Conservation (phyloP, 495 filamentous ascomycete genomes). For the Evansstolkia leycettana region DNA sequence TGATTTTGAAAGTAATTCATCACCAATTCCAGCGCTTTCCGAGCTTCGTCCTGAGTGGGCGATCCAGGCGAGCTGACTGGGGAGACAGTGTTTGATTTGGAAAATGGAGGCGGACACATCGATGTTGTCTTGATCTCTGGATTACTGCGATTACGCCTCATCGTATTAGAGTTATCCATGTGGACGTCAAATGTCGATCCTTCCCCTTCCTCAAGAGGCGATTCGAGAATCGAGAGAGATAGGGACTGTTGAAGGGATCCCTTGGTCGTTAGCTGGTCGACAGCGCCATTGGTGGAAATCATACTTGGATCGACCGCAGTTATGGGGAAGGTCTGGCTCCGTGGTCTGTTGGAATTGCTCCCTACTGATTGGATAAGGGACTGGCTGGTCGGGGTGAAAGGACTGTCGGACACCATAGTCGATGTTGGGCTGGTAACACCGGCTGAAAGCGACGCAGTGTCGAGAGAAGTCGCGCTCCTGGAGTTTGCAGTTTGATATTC, state of each 20-base stretch:
- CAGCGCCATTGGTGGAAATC: constrained; percentile 48
- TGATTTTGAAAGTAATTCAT: constrained; percentile 75
- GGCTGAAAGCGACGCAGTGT: constrained; percentile 52
- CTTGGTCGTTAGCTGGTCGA: constrained; percentile 56
- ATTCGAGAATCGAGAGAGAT: constrained; percentile 55
- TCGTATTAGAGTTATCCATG: constrained; percentile 19
- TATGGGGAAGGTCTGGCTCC: constrained; percentile 86
- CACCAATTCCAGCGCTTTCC: constrained; percentile 71
- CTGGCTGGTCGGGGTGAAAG: constrained; percentile 57
- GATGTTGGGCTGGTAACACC: constrained; percentile 76
- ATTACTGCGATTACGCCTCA: constrained; percentile 34
- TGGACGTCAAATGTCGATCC: constrained; percentile 7
- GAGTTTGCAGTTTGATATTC: constrained; percentile 46
- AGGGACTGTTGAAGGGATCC: constrained; percentile 37
- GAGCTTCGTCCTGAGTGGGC: constrained; percentile 83
- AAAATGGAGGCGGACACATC: constrained; percentile 34
- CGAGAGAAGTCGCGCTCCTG: constrained; percentile 45
- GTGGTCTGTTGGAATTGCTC: constrained; percentile 52
- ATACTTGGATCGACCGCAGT: constrained; percentile 56
- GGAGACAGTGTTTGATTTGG: constrained; percentile 25
- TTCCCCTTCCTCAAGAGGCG: constrained; percentile 47
- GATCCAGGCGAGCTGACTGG: constrained; percentile 37
- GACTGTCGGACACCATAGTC: constrained; percentile 66
- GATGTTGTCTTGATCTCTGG: constrained; percentile 31
- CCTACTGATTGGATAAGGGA: constrained; percentile 44